Base-by-base conservation (phyloP, 768 basidiomycete genomes). In the Auriscalpium orientale region DNA sequence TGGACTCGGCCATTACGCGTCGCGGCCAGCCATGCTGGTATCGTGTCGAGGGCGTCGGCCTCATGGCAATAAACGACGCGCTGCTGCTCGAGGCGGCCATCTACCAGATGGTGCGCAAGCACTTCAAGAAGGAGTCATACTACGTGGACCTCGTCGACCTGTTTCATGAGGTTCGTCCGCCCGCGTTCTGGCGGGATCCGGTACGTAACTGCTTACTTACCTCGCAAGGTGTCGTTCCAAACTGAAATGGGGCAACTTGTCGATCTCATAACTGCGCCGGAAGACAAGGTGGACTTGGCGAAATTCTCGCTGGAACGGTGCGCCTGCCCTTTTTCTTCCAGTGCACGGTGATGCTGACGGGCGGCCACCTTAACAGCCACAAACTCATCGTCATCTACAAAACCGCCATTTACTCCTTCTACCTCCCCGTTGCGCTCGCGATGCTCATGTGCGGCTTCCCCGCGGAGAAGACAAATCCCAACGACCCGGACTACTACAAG, bases 1-100 rank as follows among this genome's bases (percentile, higher is more conserved):
- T 99, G 97, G 95, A 99, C 68, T 70, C 79, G 18, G 91, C 89
- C 48, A 87, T 98, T 63, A 98, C 95, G 11, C 87, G 95, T 22
- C 87, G 95, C 10, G 86, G 88, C 4, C 95, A 97, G 71, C 89
- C 94, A 2, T 99, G 95, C 74, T 99, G 91, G 91, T 98, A 95
- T 75, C 80, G 75, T 49, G 69, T 82, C 43, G 76, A 78, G 55
- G 74, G 74, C 15, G 84, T 95, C 58, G 85, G 85, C 47, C 84
- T 85, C 72, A 83, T 97, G 60, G 94, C 95, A 5, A 88, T 98
- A 75, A 98, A 98, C 76, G 95, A 98, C 68, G 76, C 91, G 1
- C 93, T 97, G 79, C 91, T 98, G 89, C 85, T 98, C 70, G 92
- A 94, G 69, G 85, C 82, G 8, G 87, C 94, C 22, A 97, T 99